phyloP scores from a whole-genome alignment of 2,329 filamentous ascomycete genomes.

The Aureobasidium zeae region DNA sequence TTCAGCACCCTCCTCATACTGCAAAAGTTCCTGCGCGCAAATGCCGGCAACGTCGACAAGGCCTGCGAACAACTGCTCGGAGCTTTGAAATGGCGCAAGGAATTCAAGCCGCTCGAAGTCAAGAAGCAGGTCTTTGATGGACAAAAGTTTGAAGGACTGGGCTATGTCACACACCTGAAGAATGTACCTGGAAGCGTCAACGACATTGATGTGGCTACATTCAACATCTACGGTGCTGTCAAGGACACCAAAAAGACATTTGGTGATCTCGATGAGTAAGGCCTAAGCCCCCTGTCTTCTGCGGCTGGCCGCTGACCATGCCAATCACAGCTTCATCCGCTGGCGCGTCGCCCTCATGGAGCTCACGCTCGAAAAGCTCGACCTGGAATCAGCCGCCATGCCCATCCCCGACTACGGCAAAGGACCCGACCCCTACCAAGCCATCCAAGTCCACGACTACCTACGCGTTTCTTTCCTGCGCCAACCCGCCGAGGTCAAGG shows the following conservation, averaged over 20 bases:
- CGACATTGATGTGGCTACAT: constrained; percentile 63
- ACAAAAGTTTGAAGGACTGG: constrained; percentile 65
- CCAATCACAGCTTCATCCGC: constrained; percentile 61
- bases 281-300: constrained; percentile 20
- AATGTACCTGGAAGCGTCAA: constrained; percentile 43
- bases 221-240: constrained; percentile 86
- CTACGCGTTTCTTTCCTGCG: constrained; percentile 77
- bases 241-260: constrained; percentile 76
- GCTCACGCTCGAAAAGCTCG: constrained; percentile 64
- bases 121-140: constrained; percentile 53
- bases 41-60: constrained; percentile 62
- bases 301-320: background rate
- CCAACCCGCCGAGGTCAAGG: constrained; percentile 65
- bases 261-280: constrained; percentile 69
- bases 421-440: constrained; percentile 72
- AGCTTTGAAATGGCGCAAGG: constrained; percentile 75
- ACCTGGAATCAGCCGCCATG: constrained; percentile 57
- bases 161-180: constrained; percentile 68
- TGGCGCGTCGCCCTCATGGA: constrained; percentile 93
- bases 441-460: constrained; percentile 92
- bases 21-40: constrained; percentile 90
- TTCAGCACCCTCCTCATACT: constrained; percentile 74
- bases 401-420: constrained; percentile 60
- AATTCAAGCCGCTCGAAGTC: constrained; percentile 60
- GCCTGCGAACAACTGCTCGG: constrained; percentile 69